Base-by-base conservation (phyloP, 1,139 yeast genomes). In the Scheffersomyces lignicola region DNA sequence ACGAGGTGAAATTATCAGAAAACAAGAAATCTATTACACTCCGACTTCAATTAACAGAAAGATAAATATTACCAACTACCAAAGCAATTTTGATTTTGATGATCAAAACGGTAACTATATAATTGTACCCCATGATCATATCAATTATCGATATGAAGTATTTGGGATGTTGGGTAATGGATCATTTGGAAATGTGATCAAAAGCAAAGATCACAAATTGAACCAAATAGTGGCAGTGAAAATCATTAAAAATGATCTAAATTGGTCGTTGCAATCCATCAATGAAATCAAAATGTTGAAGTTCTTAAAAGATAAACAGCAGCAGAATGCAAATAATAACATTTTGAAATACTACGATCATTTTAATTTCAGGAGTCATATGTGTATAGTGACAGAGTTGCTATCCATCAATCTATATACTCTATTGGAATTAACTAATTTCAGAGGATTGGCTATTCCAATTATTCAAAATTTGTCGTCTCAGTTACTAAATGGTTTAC, bases 351-450 rank as follows among this genome's bases (percentile, higher is more conserved):
- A 83, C 51, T 58, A 67, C 30, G 84, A 82, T 34, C 90, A 85
- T 57, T 87, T 88, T 60, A 78, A 78, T 48, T 87, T 87, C 55
- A 65, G 96, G 39, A 83, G 88, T 21, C 96, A 88, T 55, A 75
- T 87, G 65, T 87, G 95, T 55, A 84, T 88, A 31, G 76, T 80
- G 2, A 83, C 90, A 0, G 96, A 88, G 51, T 58, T 83, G 8
- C 62, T 88, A 17, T 79, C 89, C 0, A 58, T 84, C 22, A 86
- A 85, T 41, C 53, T 88, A 20, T 83, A 77, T 48, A 83, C 87
- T 35, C 60, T 83, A 30, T 62, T 85, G 26, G 86, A 83, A 49
- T 61, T 77, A 8, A 75, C 76, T 9, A 61, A 71, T 33, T 85
- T 78, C 56, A 66, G 65, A 43, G 95, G 96, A 0, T 59, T 88